phyloP scores from a whole-genome alignment of 208 protist genomes.

The Acanthamoeba triangularis region DNA sequence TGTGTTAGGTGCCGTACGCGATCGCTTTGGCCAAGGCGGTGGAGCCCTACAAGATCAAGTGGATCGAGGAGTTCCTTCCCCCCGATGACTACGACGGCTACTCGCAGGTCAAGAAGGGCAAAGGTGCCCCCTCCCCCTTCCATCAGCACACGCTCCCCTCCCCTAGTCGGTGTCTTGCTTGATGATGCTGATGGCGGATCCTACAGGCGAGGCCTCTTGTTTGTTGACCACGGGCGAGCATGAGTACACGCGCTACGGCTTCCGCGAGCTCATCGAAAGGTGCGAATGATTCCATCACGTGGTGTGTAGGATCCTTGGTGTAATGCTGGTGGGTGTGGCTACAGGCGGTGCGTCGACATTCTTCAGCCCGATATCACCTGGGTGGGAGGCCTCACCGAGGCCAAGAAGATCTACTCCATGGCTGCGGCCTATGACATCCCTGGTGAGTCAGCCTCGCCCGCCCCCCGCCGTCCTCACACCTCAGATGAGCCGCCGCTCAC shows the following conservation, averaged over 20 bases:
- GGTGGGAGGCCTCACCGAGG: slow-evolving; percentile 85
- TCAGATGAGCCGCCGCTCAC: not conserved
- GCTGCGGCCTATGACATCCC: slow-evolving; percentile 85
- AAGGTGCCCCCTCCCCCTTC: not conserved
- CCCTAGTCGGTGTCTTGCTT: not conserved
- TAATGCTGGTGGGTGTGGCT: not conserved
- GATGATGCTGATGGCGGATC: not conserved
- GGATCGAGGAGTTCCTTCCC: slow-evolving; percentile 86
- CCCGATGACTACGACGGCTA: slow-evolving; percentile 88
- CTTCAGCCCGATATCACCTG: slow-evolving; percentile 89
- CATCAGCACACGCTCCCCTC: no score
- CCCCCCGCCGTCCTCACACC: not conserved
- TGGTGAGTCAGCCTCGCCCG: not conserved
- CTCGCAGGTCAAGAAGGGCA: slow-evolving; percentile 81
- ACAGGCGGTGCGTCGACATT: slow-evolving; percentile 82
- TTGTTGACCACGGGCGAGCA: slow-evolving; percentile 85
- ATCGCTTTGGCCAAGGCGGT: slow-evolving; percentile 81
- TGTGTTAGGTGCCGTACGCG: slow-evolving; percentile 84
- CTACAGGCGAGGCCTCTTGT: slow-evolving; percentile 20
- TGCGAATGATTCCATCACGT: not conserved
- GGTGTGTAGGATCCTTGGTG: not conserved
- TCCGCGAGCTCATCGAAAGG: slow-evolving; percentile 85
- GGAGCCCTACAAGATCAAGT: slow-evolving; percentile 84
- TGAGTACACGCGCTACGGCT: slow-evolving; percentile 88
- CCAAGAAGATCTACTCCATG: slow-evolving; percentile 83